Conservation (phyloP, 768 basidiomycete species). For the Lentinula sp. region DNA sequence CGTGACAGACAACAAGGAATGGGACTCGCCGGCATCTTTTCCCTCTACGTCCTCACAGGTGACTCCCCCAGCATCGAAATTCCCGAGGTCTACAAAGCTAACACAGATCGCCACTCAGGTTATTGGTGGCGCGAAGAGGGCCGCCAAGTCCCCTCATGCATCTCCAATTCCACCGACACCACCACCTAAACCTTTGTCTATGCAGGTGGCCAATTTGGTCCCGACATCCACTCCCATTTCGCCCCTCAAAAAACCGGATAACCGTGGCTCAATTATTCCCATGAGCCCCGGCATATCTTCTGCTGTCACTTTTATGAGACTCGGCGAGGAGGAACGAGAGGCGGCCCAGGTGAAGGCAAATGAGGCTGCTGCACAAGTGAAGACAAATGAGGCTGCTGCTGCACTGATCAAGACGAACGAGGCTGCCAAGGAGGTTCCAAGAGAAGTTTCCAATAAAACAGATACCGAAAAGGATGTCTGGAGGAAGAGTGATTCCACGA, state of each 20-base stretch:
- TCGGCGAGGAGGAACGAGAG: conserved; percentile 26
- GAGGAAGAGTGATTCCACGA: conserved; percentile 82
- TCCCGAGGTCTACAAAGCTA: conserved; percentile 24
- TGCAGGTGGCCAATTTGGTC: conserved; percentile 15
- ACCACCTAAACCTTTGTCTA: conserved; percentile 29
- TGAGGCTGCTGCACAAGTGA: conserved; percentile 13
- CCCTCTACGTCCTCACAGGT: conserved; percentile 15
- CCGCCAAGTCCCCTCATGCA: conserved; percentile 20
- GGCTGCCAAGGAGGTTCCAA: conserved; percentile 9
- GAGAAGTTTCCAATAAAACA: conserved; percentile 11
- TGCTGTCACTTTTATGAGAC: conserved; percentile 49
- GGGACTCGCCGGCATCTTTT: conserved; percentile 8
- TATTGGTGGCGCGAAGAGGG: conserved; percentile 28
- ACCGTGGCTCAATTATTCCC: conserved; percentile 47
- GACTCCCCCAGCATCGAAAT: conserved; percentile 18
- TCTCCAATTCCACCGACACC: conserved; percentile 29
- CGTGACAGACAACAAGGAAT: conserved; percentile 11
- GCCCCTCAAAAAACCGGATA: conserved; percentile 20
- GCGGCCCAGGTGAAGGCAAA: conserved; percentile 13
- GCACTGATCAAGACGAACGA: conserved; percentile 15
- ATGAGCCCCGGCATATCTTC: conserved; percentile 53
- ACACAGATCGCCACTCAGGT: conserved; percentile 43
- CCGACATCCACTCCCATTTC: conserved; percentile 18
- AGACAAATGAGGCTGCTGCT: conserved; percentile 14
- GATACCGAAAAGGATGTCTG: conserved; percentile 52